These are phyloP conservation scores for Corynascus novoguineensis DNA, from an alignment of 495 filamentous ascomycete genomes.

Conservation along the genomic window DNA sequence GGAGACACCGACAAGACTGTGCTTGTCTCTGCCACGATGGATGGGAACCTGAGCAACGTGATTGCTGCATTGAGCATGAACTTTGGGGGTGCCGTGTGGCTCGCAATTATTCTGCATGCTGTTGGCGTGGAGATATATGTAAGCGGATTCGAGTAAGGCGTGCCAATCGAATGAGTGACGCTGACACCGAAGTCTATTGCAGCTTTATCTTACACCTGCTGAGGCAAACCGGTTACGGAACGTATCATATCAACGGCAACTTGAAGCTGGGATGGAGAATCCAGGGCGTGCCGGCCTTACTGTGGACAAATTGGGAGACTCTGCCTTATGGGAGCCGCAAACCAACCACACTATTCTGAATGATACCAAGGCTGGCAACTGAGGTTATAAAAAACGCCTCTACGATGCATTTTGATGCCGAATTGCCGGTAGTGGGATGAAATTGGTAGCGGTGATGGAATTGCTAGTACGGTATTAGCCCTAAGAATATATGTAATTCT, in stretches of 20 bases:
- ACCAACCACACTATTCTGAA: no score
- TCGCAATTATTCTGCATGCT: conserved; percentile 43
- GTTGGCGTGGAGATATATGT: conserved; percentile 52
- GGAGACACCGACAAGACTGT: conserved; percentile 17
- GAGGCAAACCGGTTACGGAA: conserved; percentile 45
- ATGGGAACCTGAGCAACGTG: conserved; percentile 21
- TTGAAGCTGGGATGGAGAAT: conserved; percentile 44
- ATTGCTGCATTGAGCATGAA: conserved; percentile 30
- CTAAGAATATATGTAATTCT: no score
- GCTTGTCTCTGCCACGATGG: conserved; percentile 28
- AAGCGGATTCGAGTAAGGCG: conserved; percentile 15
- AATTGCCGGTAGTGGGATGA: no score
- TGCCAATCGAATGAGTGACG: background rate
- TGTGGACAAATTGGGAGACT: conserved; percentile 43
- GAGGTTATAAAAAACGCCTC: no score
- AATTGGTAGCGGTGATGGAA: no score
- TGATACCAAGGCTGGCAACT: no score
- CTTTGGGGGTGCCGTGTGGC: conserved; percentile 45
- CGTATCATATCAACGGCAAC: conserved; percentile 47
- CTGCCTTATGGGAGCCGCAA: conserved; percentile 26
- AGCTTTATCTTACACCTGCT: conserved; percentile 45
- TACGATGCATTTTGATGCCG: no score
- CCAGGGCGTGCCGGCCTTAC: conserved; percentile 46
- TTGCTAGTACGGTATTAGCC: no score
- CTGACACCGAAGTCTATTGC: background rate